Evolutionary conservation across 495 filamentous ascomycete genomes (phyloP), one percentile per base, ranked within the genome.

Genomic region (Lichenothelia convexa): DNA sequence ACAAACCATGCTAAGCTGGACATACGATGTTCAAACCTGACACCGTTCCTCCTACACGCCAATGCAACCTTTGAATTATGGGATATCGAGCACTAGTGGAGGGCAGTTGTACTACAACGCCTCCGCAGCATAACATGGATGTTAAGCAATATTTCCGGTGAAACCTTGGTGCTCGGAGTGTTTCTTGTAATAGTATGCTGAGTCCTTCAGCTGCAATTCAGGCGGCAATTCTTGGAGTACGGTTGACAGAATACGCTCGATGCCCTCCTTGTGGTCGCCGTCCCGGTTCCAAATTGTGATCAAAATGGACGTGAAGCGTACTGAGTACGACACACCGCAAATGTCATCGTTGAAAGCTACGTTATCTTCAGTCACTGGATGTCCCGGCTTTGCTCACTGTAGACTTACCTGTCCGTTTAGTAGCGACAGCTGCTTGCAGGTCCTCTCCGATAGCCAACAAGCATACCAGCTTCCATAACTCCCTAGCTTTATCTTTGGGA

Each of bases 261-360:
- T 73, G 2, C 78, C 84, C 40, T 63, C 70, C 39, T 79, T 63
- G 51, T 81, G 78, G 17, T 48, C 47, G 12, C 69, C 73, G 44
- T 86, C 78, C 22, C 84, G 78, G 56, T 91, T 85, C 85, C 85
- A 93, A 44, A 93, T 69, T 34, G 73, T 75, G 49, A 93, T 76
- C 26, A 85, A 67, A 46, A 83, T 70, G 3, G 71, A 73, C 53
- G 75, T 82, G 54, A 80, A 83, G 41, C 79, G 68, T 35, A 80
- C 75, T 3, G 71, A 73, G 34, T 80, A 66, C 7, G 68, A 70
- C 38, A 84, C 67, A 32, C 78, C 78, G 48, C 78, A 82, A 38
- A 84, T 77, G 41, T 85, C 78, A 50, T 93, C 85, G 40, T 72
- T 35, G 39, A 61, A 59, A 2, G 43, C 77, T 79, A 21, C 17